Conservation (phyloP, 768 basidiomycete species). For the Hemileccinum rubropunctum region DNA sequence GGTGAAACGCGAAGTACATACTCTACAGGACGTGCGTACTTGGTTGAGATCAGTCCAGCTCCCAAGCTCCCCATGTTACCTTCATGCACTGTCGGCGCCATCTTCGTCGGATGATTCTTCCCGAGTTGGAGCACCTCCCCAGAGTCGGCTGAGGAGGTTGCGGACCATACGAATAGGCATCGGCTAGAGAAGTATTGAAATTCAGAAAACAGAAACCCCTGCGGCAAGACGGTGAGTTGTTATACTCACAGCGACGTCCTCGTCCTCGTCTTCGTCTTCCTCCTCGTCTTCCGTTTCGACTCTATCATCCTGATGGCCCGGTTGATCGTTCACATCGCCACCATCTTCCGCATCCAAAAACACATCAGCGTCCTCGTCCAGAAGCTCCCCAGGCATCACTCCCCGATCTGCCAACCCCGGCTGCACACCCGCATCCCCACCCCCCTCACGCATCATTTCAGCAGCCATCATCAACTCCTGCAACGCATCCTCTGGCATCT, state of each 20-base stretch:
- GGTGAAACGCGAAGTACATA: too few species aligned
- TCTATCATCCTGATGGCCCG: constrained; percentile 23
- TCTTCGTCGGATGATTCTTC: constrained; percentile 24
- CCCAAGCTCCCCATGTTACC: too few species aligned
- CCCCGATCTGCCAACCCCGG: constrained; percentile 21
- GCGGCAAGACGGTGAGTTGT: too few species aligned
- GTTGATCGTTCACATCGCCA: constrained; percentile 25
- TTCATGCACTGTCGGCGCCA: neutral
- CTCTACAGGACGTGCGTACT: too few species aligned
- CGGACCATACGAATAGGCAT: constrained; percentile 57
- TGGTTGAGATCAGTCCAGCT: too few species aligned
- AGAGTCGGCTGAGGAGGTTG: constrained; percentile 59
- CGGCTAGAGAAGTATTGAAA: constrained; percentile 37
- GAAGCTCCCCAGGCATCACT: constrained; percentile 47
- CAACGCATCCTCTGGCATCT: constrained; percentile 55
- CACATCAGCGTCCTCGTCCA: constrained; percentile 33
- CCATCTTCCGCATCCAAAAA: constrained; percentile 24
- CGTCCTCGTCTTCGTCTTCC: constrained; percentile 44
- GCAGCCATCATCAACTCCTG: constrained; percentile 56
- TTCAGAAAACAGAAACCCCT: neutral
- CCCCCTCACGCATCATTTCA: constrained; percentile 37
- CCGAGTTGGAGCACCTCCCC: constrained; percentile 37
- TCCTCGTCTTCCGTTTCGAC: constrained; percentile 37
- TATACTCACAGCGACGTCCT: constrained; percentile 44
- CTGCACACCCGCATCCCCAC: constrained; percentile 25